Evolutionary conservation across 2,329 filamentous ascomycete genomes (phyloP), one percentile per base, ranked within the genome.

Genomic region (Leptodontidium sp.): DNA sequence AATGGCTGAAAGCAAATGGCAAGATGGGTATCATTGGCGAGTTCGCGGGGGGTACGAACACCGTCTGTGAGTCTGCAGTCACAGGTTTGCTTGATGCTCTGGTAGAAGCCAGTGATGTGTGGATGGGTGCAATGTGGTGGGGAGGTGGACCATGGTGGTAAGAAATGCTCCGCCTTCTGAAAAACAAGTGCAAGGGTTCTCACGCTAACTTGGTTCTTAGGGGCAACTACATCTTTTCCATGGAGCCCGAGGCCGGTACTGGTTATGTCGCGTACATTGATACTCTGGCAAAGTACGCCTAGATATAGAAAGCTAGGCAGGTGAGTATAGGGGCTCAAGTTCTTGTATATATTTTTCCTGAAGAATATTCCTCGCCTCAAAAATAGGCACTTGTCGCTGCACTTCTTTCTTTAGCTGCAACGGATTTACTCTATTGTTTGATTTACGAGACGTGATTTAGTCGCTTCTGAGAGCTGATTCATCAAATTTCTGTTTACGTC

Each of bases 21-120:
- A 87, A 87, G 76, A 77, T 80, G 65, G 86, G 83, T 0, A 75
- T 88, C 15, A 73, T 88, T 55, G 86, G 86, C 32, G 86, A 88
- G 75, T 87, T 83, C 71, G 86, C 85, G 0, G 85, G 81, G 4
- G 86, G 83, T 0, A 79, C 80, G 3, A 88, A 88, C 70, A 71
- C 76, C 1, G 78, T 81, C 63, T 88, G 86, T 70, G 79, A 85
- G 65, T 72, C 76, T 6, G 86, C 86, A 21, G 75, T 87, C n/a
- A 79, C 81, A 59, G 84, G 84, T 45, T 81, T 87, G 73, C 71
- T 88, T 68, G 73, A 77, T 32, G 84, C 84, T 75, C 70, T 88
- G 71, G 78, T 75, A 0, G 74, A 81, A 49, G 86, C 87, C 72
- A 77, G 72, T 1, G 84, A 87, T 77, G 84, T 87, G 2, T 87